These are phyloP conservation scores for Lomentospora prolificans DNA, from an alignment of 2,329 filamentous ascomycete genomes.

Conservation along the genomic window DNA sequence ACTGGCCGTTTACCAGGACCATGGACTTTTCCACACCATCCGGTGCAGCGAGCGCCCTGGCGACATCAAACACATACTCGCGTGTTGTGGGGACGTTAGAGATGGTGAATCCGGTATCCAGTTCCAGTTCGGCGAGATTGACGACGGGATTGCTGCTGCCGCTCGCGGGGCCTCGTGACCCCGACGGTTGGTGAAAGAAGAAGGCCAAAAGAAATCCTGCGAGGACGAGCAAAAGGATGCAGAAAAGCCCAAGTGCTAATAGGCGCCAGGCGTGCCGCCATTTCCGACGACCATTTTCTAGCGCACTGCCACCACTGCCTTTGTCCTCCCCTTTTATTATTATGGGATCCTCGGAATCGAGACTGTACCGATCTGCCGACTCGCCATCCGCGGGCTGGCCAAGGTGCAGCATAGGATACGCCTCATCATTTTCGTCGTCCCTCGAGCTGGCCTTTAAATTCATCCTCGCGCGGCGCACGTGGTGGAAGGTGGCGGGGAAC, in stretches of 20 bases:
- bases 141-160: background rate
- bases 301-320: background rate
- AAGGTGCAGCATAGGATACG: background rate
- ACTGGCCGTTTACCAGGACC: slow-evolving; percentile 29
- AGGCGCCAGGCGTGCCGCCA: background rate
- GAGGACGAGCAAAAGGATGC: background rate
- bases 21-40: slow-evolving; percentile 23
- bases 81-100: slow-evolving; percentile 7
- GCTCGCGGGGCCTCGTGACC: background rate
- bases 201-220: background rate
- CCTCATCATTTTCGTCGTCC: slow-evolving; percentile 1
- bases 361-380: background rate
- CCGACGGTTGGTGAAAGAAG: background rate
- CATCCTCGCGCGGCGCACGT: background rate
- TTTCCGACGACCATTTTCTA: no score
- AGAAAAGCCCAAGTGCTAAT: background rate
- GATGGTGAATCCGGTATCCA: slow-evolving; percentile 8
- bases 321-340: background rate
- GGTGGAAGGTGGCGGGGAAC: background rate
- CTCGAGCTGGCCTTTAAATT: background rate
- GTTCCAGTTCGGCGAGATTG: background rate
- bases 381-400: background rate
- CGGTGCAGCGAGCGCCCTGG: slow-evolving; percentile 3
- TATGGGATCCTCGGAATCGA: background rate
- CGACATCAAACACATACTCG: slow-evolving; percentile 11